Evolutionary conservation across 2,329 filamentous ascomycete species (phyloP).

Genomic region (Aspergillus amoenus): DNA sequence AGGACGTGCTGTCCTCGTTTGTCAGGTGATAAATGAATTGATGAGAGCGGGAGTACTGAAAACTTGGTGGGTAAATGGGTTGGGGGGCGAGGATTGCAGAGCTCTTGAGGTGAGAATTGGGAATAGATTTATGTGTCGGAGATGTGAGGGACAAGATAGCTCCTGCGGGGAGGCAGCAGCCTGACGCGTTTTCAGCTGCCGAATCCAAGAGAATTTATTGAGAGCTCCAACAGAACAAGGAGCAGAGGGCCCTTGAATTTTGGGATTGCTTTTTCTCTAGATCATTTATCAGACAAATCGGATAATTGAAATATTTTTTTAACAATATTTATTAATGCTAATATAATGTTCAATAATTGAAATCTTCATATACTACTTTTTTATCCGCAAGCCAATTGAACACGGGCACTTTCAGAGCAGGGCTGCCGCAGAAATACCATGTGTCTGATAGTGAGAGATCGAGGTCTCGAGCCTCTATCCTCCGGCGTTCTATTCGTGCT

Average conservation of each 20-base stretch:
- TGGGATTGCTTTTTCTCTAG: background rate
- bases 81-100: background rate
- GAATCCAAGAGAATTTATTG: background rate
- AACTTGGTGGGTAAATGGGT: background rate
- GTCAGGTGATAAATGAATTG: background rate
- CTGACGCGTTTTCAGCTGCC: slow-evolving; percentile 9
- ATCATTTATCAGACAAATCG: background rate
- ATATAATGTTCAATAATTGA: slow-evolving; percentile 47
- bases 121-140: background rate
- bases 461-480: slow-evolving; percentile 51
- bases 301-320: background rate
- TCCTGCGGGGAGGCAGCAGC: slow-evolving; percentile 8
- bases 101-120: background rate
- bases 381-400: slow-evolving; percentile 57
- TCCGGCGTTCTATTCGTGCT: slow-evolving; percentile 42
- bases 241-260: background rate
- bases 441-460: slow-evolving; percentile 36
- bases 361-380: slow-evolving; percentile 59
- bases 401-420: slow-evolving; percentile 50
- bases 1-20: background rate
- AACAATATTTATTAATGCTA: background rate
- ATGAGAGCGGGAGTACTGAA: background rate
- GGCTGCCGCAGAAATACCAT: slow-evolving; percentile 63
- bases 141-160: background rate
- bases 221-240: background rate